A percentile compares a stretch with the other conserved stretches of the same genome.
Conservation (phyloP, 352 stramenopile genomes). For the Globisporangium solare region DNA sequence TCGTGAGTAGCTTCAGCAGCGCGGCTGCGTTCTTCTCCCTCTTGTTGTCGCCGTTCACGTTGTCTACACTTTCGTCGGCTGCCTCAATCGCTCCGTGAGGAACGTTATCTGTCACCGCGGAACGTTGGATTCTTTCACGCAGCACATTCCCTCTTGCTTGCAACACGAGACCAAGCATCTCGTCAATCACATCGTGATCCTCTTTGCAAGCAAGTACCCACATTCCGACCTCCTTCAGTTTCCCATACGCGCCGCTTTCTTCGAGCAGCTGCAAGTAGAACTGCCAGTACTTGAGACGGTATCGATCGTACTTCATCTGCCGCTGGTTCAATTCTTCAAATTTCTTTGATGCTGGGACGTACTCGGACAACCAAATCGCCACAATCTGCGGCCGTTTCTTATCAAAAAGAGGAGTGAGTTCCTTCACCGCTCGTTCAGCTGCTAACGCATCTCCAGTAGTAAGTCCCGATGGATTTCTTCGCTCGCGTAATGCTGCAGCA, state of each 20-base stretch:
- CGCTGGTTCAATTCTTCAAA: constrained; percentile 81
- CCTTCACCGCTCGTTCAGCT: constrained; percentile 39
- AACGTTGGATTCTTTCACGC: constrained; percentile 19
- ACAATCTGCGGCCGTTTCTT: constrained; percentile 60
- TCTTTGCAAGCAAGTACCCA: constrained; percentile 81
- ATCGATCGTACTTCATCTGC: constrained; percentile 77
- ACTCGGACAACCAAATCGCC: constrained; percentile 73
- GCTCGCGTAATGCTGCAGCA: constrained; percentile 20
- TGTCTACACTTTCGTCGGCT: not conserved
- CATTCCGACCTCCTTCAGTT: constrained; percentile 59
- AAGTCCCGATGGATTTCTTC: constrained; percentile 14
- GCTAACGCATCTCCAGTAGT: constrained; percentile 18
- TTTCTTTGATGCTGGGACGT: constrained; percentile 62
- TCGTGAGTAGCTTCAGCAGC: constrained; percentile 53
- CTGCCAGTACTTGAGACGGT: constrained; percentile 71
- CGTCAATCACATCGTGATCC: constrained; percentile 75
- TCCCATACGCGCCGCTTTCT: constrained; percentile 45
- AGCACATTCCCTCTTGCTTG: constrained; percentile 43
- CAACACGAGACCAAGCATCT: constrained; percentile 59
- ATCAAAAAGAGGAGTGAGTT: constrained; percentile 59
- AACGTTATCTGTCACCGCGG: not conserved
- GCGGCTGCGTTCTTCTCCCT: not conserved
- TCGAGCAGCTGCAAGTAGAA: constrained; percentile 58
- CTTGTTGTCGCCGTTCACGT: not conserved
- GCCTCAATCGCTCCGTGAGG: not conserved